Evolutionary conservation across 331 rosid species (phyloP), one percentile per base, ranked within the genome.

Genomic region (Quercus phellos): DNA sequence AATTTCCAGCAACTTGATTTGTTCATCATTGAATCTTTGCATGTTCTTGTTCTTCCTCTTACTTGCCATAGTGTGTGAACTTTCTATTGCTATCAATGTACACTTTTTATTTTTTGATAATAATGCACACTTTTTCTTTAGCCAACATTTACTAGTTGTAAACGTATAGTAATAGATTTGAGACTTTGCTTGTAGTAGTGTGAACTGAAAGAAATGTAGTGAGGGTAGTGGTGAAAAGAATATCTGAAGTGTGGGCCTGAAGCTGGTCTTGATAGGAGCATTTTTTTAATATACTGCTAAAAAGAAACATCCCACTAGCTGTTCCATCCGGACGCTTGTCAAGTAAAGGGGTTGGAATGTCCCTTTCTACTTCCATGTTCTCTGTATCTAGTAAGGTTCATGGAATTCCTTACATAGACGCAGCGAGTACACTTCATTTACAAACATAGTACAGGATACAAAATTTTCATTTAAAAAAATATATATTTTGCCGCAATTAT

Each of bases 21-120:
- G 99, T 10, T 90, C 97, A 54, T 92, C 95, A 51, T 87, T 90
- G 81, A 94, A 92, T 85, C 95, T 90, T 66, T 82, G 85, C 85
- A 85, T 90, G 89, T 84, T 81, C 30, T 68, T 82, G 68, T 55
- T 85, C 85, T 79, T 90, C 92, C 82, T 92, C 78, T 77, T 87
- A 11, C 81, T 5, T 35, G 55, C 76, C 72, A 76, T 14, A 26
- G 76, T 19, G 30, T 34, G 71, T 24, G 35, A 24, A 4, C 3
- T 59, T 16, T 61, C 13, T 6, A 29, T 16, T 19, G 29, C 38
- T 16, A 12, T 6, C 3, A 32, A 4, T 13, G 35, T 19, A 11
- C 34, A 22, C 70, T 55, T 30, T 67, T 68, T 68, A 21, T 68
- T 68, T 21, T 26, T 58, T 5, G 24, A 13, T 24, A 8, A 10